phyloP scores from a whole-genome alignment of 208 protist genomes.

The Eutreptiella sp. region DNA sequence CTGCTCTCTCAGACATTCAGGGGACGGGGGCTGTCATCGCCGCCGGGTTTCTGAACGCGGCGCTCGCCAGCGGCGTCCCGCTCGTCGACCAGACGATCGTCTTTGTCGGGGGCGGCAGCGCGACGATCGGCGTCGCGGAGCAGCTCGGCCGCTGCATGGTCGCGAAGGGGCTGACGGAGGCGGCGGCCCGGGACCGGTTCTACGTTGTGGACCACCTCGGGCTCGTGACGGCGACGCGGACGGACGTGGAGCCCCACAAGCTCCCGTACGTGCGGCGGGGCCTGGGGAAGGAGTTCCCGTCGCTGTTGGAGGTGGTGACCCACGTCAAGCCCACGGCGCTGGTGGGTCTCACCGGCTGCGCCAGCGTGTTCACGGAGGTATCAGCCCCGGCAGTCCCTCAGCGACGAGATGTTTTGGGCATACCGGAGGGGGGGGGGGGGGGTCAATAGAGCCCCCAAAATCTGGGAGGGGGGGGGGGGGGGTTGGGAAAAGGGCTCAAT shows the following conservation, averaged over 20 bases:
- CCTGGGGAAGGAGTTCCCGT: no score
- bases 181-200: no score
- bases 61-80: no score
- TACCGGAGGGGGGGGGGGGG: no score
- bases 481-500: no score
- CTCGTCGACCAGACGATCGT: conserved; percentile 31
- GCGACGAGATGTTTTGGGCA: no score
- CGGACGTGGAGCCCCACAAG: conserved; percentile 77
- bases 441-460: no score
- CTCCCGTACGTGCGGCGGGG: conserved; percentile 69
- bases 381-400: no score
- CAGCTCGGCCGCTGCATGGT: conserved; percentile 77
- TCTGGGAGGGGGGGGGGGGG: no score
- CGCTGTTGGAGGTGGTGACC: conserved; percentile 56
- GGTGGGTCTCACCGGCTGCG: conserved; percentile 82
- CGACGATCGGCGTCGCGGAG: conserved; percentile 84
- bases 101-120: conserved; percentile 81
- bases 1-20: no score
- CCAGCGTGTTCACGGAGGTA: conserved; percentile 84
- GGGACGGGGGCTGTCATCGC: conserved; percentile 88
- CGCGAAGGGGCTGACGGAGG: conserved; percentile 56
- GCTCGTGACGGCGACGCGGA: conserved; percentile 67
- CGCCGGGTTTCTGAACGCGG: conserved; percentile 79
- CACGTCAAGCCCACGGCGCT: conserved; percentile 87
- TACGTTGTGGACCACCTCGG: conserved; percentile 85